These are phyloP conservation scores for Globisporangium rhizosaccharum DNA, from an alignment of 352 stramenopile species.

Conservation along the genomic window DNA sequence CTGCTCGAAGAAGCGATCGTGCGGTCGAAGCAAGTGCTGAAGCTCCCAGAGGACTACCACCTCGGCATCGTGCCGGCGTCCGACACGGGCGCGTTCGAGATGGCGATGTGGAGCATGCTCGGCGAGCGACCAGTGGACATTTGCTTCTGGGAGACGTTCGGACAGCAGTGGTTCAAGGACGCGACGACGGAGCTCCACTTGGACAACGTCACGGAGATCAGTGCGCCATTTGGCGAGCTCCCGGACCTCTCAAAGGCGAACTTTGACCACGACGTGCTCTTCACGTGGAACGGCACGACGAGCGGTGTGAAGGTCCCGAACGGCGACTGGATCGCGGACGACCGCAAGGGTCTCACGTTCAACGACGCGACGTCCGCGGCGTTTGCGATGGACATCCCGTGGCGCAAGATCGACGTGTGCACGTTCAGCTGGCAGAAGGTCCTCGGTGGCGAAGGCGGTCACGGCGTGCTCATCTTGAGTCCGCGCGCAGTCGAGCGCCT, in stretches of 20 bases:
- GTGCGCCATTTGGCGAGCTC: constrained; percentile 95
- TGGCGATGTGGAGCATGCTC: constrained; percentile 99
- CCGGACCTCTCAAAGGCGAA: constrained; percentile 92
- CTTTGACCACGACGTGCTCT: constrained; percentile 96
- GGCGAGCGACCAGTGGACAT: constrained; percentile 90
- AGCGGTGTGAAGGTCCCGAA: constrained; percentile 95
- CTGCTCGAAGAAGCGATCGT: constrained; percentile 94
- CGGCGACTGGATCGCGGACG: constrained; percentile 94
- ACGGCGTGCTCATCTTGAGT: constrained; percentile 97
- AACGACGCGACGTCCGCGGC: constrained; percentile 98
- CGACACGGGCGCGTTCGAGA: constrained; percentile 99
- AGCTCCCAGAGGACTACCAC: constrained; percentile 93
- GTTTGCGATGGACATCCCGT: constrained; percentile 99
- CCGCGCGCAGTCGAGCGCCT: constrained; percentile 95
- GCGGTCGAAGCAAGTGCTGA: constrained; percentile 93
- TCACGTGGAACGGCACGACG: constrained; percentile 99
- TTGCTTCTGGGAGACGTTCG: constrained; percentile 97
- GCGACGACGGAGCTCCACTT: constrained; percentile 93
- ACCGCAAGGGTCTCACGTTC: constrained; percentile 94
- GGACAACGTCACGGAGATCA: constrained; percentile 91
- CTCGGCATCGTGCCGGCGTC: constrained; percentile 97
- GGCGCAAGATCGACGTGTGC: constrained; percentile 98
- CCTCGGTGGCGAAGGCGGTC: constrained; percentile 96
- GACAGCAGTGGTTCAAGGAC: constrained; percentile 96
- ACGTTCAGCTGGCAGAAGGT: constrained; percentile 99